These are phyloP conservation scores for Cylindrotheca fusiformis DNA, from an alignment of 108 stramenopile genomes.

Conservation along the genomic window DNA sequence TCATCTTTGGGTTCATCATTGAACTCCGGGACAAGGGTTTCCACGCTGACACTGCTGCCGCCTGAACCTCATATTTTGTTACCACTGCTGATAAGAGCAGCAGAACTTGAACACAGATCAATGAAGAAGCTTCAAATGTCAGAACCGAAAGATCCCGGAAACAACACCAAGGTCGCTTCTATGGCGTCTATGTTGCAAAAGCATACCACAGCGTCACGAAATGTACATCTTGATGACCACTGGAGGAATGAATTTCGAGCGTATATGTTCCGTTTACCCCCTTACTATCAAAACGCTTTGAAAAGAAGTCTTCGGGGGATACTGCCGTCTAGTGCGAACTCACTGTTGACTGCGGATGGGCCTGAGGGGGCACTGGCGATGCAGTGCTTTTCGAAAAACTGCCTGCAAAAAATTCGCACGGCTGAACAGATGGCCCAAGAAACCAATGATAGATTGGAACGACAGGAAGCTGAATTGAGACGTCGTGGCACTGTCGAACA, in stretches of 20 bases:
- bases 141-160: constrained; percentile 34
- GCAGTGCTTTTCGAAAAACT: constrained; percentile 65
- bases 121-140: constrained; percentile 43
- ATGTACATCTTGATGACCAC: constrained; percentile 58
- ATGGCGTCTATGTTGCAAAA: constrained; percentile 21
- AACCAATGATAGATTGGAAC: constrained; percentile 57
- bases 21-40: constrained; percentile 17
- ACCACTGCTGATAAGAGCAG: constrained; percentile 65
- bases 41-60: constrained; percentile 76
- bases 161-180: background rate
- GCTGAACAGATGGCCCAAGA: constrained; percentile 59
- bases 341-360: constrained; percentile 45
- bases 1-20: constrained; percentile 15
- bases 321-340: constrained; percentile 53
- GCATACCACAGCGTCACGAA: constrained; percentile 29
- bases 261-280: constrained; percentile 72
- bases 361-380: constrained; percentile 14
- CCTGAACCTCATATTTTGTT: constrained; percentile 81
- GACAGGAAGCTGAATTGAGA: constrained; percentile 56
- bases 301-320: constrained; percentile 54
- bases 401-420: constrained; percentile 63
- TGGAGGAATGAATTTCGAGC: constrained; percentile 76
- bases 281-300: constrained; percentile 68
- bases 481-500: constrained; percentile 18
- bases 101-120: constrained; percentile 61